These are phyloP conservation scores for Lindgomyces ingoldianus DNA, from an alignment of 495 filamentous ascomycete species.

Conservation along the genomic window DNA sequence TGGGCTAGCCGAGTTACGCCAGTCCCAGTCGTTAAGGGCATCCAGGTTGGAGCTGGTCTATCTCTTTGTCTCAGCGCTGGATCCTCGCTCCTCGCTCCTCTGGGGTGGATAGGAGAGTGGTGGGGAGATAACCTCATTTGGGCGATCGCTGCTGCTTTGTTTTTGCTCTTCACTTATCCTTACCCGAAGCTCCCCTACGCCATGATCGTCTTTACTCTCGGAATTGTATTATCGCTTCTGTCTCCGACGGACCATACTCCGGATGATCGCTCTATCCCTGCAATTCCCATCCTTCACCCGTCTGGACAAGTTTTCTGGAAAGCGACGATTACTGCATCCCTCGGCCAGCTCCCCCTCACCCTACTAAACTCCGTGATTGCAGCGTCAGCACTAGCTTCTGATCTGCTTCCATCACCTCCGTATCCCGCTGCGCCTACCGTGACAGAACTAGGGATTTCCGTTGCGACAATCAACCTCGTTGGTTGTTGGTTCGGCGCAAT, in stretches of 20 bases:
- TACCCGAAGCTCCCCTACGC: conserved; percentile 72
- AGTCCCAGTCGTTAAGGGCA: conserved; percentile 85
- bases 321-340: conserved; percentile 34
- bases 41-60: conserved; percentile 88
- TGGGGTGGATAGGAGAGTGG: conserved; percentile 59
- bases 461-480: conserved; percentile 77
- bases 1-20: conserved; percentile 74
- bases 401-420: conserved; percentile 68
- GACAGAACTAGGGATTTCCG: conserved; percentile 75
- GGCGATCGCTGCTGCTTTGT: conserved; percentile 67
- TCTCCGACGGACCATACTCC: conserved; percentile 5
- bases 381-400: conserved; percentile 69
- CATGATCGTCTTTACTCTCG: conserved; percentile 65
- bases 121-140: conserved; percentile 74
- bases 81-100: conserved; percentile 58
- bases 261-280: background rate
- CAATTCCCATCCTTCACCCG: conserved; percentile 33
- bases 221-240: conserved; percentile 43
- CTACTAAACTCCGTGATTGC: conserved; percentile 90
- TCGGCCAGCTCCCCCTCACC: conserved; percentile 87
- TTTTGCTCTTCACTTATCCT: conserved; percentile 63
- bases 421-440: conserved; percentile 58
- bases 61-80: conserved; percentile 75
- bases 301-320: conserved; percentile 26
- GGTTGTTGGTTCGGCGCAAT: conserved; percentile 91